phyloP scores from a whole-genome alignment of 2,329 filamentous ascomycete species.

The Curvularia spicifera region DNA sequence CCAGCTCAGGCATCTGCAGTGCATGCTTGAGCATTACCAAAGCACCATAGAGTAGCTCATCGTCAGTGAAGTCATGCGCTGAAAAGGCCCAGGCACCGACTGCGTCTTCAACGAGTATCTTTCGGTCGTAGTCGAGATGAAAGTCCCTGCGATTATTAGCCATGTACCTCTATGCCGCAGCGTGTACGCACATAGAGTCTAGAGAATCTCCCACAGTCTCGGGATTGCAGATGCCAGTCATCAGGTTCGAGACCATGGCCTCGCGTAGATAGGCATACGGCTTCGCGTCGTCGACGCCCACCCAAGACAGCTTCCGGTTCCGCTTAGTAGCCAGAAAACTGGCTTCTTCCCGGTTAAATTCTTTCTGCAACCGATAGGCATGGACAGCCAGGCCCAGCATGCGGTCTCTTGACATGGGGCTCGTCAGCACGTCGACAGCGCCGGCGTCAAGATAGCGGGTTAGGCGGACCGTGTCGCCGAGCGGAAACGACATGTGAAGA shows the following conservation, averaged over 20 bases:
- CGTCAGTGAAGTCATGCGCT: conserved; percentile 86
- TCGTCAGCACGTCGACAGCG: conserved; percentile 82
- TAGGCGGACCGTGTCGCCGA: conserved; percentile 61
- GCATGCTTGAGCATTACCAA: conserved; percentile 90
- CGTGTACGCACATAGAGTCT: conserved; percentile 62
- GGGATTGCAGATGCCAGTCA: conserved; percentile 84
- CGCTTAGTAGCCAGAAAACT: conserved; percentile 74
- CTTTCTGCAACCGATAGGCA: conserved; percentile 81
- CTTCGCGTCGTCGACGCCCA: conserved; percentile 82
- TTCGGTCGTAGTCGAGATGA: conserved; percentile 69
- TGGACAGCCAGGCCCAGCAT: conserved; percentile 80
- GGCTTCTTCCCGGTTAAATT: conserved; percentile 74
- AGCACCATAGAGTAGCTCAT: conserved; percentile 87
- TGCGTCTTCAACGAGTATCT: conserved; percentile 68
- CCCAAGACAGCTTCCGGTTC: conserved; percentile 87
- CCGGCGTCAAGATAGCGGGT: conserved; percentile 82
- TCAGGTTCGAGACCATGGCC: conserved; percentile 89
- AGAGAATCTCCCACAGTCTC: conserved; percentile 67
- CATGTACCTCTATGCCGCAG: background rate
- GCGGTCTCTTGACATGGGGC: conserved; percentile 75
- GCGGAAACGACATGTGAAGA: conserved; percentile 46
- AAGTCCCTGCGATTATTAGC: conserved; percentile 61
- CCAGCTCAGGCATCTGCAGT: conserved; percentile 78
- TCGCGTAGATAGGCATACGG: conserved; percentile 89
- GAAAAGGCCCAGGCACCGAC: conserved; percentile 86